Conservation (phyloP, 78 protist genomes). For the Dictyostelium capitatum region DNA sequence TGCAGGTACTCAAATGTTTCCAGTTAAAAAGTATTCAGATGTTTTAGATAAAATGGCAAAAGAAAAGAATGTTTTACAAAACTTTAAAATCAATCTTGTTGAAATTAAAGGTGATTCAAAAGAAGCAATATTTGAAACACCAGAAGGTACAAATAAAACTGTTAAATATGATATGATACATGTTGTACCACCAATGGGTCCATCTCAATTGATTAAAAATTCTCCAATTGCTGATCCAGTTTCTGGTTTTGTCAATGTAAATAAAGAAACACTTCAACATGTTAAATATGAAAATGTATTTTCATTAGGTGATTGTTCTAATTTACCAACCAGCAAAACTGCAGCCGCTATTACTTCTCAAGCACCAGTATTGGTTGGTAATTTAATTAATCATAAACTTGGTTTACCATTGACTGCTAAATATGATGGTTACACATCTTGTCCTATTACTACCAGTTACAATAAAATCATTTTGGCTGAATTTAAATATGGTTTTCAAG, state of each 20-base stretch:
- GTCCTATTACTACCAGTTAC: slow-evolving; percentile 82
- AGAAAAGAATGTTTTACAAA: slow-evolving; percentile 22
- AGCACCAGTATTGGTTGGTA: slow-evolving; percentile 75
- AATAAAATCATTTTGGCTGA: slow-evolving; percentile 75
- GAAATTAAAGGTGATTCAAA: slow-evolving; percentile 74
- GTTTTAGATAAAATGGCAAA: slow-evolving; percentile 52
- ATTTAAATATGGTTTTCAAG: slow-evolving; percentile 68
- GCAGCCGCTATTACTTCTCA: slow-evolving; percentile 88
- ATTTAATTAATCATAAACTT: slow-evolving; percentile 59
- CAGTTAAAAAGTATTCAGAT: slow-evolving; percentile 78
- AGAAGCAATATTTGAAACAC: slow-evolving; percentile 84
- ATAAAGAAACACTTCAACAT: slow-evolving; percentile 87
- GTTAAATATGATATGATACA: slow-evolving; percentile 82
- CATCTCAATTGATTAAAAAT: slow-evolving; percentile 35
- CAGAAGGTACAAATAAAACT: slow-evolving; percentile 54
- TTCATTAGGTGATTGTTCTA: slow-evolving; percentile 83
- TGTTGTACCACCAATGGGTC: slow-evolving; percentile 86
- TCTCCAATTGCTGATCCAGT: slow-evolving; percentile 79
- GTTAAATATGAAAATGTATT: slow-evolving; percentile 78
- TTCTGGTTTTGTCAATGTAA: slow-evolving; percentile 82
- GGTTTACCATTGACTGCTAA: slow-evolving; percentile 52
- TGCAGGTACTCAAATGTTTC: slow-evolving; percentile 73
- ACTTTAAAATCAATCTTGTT: slow-evolving; percentile 36
- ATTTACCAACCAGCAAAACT: slow-evolving; percentile 88
- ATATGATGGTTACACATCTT: slow-evolving; percentile 89